A percentile compares a stretch with the other conserved stretches of the same genome.
These are phyloP conservation scores for Suhomyces chickasaworum DNA, from an alignment of 1,139 yeast genomes.

Conservation along the genomic window DNA sequence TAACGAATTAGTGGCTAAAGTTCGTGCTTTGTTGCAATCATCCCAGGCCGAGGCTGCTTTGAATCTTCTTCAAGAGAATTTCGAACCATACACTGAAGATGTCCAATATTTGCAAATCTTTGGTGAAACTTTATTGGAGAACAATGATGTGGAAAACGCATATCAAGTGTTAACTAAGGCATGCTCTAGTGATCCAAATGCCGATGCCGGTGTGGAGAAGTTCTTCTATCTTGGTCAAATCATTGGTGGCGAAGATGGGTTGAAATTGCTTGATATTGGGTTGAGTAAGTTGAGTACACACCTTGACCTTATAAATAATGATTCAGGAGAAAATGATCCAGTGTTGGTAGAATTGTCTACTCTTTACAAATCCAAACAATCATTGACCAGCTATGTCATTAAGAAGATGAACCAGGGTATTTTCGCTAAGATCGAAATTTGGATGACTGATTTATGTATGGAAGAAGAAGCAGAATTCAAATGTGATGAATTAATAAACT, in stretches of 20 bases:
- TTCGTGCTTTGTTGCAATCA: conserved; percentile 37
- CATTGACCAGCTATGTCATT: conserved; percentile 41
- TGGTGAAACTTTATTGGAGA: conserved; percentile 80
- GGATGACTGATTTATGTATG: conserved; percentile 99
- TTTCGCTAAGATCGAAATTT: conserved; percentile 86
- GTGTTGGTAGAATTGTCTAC: conserved; percentile 26
- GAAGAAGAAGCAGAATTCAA: conserved; percentile 80
- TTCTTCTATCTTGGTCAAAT: conserved; percentile 90
- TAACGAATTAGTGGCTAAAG: conserved; percentile 20
- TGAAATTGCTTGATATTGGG: conserved; percentile 66
- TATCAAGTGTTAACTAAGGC: conserved; percentile 63
- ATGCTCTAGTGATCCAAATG: conserved; percentile 70
- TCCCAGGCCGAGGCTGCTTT: conserved; percentile 47
- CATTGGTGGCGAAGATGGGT: conserved; percentile 79
- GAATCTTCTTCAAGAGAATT: conserved; percentile 34
- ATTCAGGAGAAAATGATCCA: conserved; percentile 29
- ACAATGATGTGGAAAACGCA: conserved; percentile 76
- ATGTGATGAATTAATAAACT: conserved; percentile 73
- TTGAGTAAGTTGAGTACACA: conserved; percentile 51
- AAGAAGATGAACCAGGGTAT: conserved; percentile 71
- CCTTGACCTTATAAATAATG: conserved; percentile 32
- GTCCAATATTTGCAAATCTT: conserved; percentile 42
- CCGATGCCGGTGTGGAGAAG: conserved; percentile 68
- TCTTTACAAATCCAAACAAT: conserved; percentile 32
- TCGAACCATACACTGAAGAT: conserved; percentile 30